Conservation (phyloP, 148 eudicot species). For the Vaccinium darrowii region DNA sequence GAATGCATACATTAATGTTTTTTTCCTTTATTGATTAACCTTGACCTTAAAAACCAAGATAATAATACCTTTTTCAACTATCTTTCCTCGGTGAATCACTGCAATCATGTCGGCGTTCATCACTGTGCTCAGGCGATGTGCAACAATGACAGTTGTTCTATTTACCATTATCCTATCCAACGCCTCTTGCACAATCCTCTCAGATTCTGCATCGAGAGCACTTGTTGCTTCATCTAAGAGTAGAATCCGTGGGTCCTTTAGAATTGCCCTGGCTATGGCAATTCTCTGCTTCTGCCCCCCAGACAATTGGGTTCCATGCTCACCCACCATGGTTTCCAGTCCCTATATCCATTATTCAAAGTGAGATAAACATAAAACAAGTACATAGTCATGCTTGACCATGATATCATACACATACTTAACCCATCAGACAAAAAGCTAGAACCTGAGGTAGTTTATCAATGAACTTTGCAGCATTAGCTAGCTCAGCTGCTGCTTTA, state of each 20-base stretch:
- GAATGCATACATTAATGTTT: background rate
- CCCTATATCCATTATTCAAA: slow-evolving; percentile 38
- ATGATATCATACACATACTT: background rate
- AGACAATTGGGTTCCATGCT: slow-evolving; percentile 82
- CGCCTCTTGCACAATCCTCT: slow-evolving; percentile 80
- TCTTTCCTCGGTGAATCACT: slow-evolving; percentile 71
- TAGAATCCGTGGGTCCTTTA: slow-evolving; percentile 75
- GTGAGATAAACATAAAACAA: background rate
- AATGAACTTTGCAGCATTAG: slow-evolving; percentile 70
- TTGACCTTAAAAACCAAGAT: background rate
- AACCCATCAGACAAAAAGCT: background rate
- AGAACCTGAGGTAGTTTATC: slow-evolving; percentile 63
- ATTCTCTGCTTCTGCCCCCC: slow-evolving; percentile 93
- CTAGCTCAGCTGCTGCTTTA: slow-evolving; percentile 60
- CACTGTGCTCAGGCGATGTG: slow-evolving; percentile 82
- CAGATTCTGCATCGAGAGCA: slow-evolving; percentile 90
- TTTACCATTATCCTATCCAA: slow-evolving; percentile 72
- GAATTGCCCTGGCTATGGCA: slow-evolving; percentile 84
- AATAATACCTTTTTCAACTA: slow-evolving; percentile 74
- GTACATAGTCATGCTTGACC: background rate
- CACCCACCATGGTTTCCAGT: slow-evolving; percentile 81
- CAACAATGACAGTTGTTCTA: slow-evolving; percentile 75
- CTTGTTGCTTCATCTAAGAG: slow-evolving; percentile 93
- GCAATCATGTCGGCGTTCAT: slow-evolving; percentile 77
- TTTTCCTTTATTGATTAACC: background rate